Base-by-base conservation (phyloP, 176 grass and related monocot genomes). In the Zoysia pacifica region DNA sequence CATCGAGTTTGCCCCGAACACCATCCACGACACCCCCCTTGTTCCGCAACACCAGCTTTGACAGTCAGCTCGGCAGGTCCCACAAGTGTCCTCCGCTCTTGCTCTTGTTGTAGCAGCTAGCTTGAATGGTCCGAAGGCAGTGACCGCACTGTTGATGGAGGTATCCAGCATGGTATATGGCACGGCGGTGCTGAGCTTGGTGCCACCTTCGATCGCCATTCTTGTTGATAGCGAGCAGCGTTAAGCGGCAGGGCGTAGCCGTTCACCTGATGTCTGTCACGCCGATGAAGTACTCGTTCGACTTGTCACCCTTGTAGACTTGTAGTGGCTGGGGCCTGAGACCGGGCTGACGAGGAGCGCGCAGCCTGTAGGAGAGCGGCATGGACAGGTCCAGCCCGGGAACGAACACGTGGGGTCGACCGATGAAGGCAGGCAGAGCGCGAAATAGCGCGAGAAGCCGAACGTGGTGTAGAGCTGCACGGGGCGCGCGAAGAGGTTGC, bases 1-100 rank as follows among this genome's bases (percentile, higher is more conserved):
- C 93, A 97, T 93, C 7, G 93, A 90, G 80, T 97, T 92, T 5
- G 83, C 83, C 40, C 90, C 93, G 47, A 84, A 91, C 45, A 97
- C 89, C 58, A 72, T 70, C 93, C 93, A 97, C 72, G 53, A 72
- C 40, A 72, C 37, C 15, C 55, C 80, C 55, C 14, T 82, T 52
- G 62, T 49, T 77, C 62, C 86, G 80, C 52, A 93, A 44, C 13
- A 93, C 90, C 68, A 93, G 83, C 83, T 93, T 93, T 79, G 3
- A 97, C 69, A 14, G 51, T 62, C 2, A 88, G 93, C 68, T 93
- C 88, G 1, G 72, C 87, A 0, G 93, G 88, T 0, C 93, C 93
- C 0, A 84, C 83, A 9, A 79, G 82, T 4, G 90, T 93, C 67
- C 72, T 72, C 67, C 75, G 2, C 89, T 79, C 56, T 77, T 75